Conservation (phyloP, 371 early-diverging fungal species). For the Apophysomyces variabilis region DNA sequence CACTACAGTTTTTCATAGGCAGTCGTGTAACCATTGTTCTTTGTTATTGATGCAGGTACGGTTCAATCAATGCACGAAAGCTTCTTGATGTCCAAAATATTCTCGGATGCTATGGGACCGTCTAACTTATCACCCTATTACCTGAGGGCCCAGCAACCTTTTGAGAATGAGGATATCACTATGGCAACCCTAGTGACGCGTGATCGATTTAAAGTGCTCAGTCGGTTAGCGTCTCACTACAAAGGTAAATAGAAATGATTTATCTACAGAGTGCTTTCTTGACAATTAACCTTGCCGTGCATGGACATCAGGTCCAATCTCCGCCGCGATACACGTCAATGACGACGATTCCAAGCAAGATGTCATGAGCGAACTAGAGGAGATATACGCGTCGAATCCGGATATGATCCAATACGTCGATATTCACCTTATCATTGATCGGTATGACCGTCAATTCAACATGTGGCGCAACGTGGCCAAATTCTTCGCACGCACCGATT, state of each 20-base stretch:
- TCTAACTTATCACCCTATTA: constrained; percentile 67
- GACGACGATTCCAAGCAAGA: constrained; percentile 58
- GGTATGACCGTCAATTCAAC: constrained; percentile 72
- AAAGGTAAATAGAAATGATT: constrained; percentile 36
- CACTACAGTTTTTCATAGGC: background rate
- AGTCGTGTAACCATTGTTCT: background rate
- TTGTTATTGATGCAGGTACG: constrained; percentile 12
- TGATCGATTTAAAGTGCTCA: constrained; percentile 56
- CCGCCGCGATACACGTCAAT: constrained; percentile 67
- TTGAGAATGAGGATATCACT: constrained; percentile 64
- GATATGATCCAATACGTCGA: constrained; percentile 65
- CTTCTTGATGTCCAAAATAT: constrained; percentile 63
- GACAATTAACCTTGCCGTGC: background rate
- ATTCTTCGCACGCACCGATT: constrained; percentile 70
- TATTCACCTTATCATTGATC: constrained; percentile 66
- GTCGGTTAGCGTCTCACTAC: constrained; percentile 63
- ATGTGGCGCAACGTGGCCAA: constrained; percentile 76
- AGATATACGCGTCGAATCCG: constrained; percentile 55
- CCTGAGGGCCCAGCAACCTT: constrained; percentile 51
- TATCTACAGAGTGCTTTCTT: background rate
- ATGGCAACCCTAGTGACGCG: constrained; percentile 68
- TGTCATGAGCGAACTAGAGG: constrained; percentile 53
- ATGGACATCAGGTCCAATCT: constrained; percentile 56
- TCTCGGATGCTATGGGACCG: constrained; percentile 68
- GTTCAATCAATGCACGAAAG: constrained; percentile 47